A percentile compares a stretch with the other conserved stretches of the same genome.
phyloP scores from a whole-genome alignment of 257 asterid species.

The Salvia hispanica region DNA sequence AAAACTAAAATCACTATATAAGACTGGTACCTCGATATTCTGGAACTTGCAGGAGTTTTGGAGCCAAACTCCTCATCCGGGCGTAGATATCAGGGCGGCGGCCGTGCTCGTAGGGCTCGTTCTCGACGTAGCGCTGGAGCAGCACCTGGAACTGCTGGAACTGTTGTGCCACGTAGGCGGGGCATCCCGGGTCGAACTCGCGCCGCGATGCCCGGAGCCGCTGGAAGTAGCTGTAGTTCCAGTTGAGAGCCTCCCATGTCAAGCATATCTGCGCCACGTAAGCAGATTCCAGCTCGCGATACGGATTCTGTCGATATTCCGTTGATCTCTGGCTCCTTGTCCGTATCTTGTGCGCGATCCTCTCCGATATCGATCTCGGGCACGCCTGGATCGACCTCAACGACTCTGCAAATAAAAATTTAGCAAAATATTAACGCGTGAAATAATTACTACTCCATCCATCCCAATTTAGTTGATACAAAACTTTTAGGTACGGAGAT shows the following conservation, averaged over 20 bases:
- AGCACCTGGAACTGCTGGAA: slow-evolving; percentile 87
- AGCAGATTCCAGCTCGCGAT: slow-evolving; percentile 74
- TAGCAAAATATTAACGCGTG: too few relatives aligned
- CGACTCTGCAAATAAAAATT: slow-evolving; percentile 52
- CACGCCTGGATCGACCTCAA: slow-evolving; percentile 71
- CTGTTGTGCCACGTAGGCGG: slow-evolving; percentile 74
- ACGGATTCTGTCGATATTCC: slow-evolving; percentile 54
- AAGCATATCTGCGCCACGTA: slow-evolving; percentile 87
- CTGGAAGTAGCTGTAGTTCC: slow-evolving; percentile 81
- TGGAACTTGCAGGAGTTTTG: slow-evolving; percentile 87
- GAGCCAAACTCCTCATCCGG: slow-evolving; percentile 68
- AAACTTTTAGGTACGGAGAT: too few relatives aligned
- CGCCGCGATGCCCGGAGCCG: slow-evolving; percentile 57
- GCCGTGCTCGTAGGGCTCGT: slow-evolving; percentile 86
- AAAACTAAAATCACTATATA: too few relatives aligned
- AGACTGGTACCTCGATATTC: slow-evolving; percentile 66
- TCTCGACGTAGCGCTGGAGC: slow-evolving; percentile 74
- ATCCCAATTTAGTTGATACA: too few relatives aligned
- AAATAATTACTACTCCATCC: too few relatives aligned
- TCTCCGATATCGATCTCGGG: slow-evolving; percentile 87
- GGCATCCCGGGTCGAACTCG: slow-evolving; percentile 74
- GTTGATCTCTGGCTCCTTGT: slow-evolving; percentile 41
- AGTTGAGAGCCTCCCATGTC: slow-evolving; percentile 92
- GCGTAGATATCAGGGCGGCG: slow-evolving; percentile 81
- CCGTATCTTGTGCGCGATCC: slow-evolving; percentile 54